Evolutionary conservation across 2,329 filamentous ascomycete genomes (phyloP), one percentile per base, ranked within the genome.

Genomic region (Xylariaceae sp.): DNA sequence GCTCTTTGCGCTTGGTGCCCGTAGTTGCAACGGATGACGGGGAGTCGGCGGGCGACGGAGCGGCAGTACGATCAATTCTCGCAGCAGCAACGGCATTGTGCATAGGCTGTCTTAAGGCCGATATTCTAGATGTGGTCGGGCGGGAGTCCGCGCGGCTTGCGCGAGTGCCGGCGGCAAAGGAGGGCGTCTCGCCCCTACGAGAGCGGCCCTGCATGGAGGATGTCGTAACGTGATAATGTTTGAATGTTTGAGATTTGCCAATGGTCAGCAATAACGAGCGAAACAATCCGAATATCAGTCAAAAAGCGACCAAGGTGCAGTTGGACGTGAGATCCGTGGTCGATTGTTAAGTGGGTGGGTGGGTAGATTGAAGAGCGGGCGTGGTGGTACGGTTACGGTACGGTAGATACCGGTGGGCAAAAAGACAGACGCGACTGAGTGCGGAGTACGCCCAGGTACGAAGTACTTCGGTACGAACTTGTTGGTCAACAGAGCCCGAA

Each of bases 1-100:
- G 83, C 63, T 94, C 89, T 71, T 96, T 96, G 66, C 92, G 85
- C 76, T 96, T 96, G 42, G 77, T 79, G 21, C 84, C 82, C 30
- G 79, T 72, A 47, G 79, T 77, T 26, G 80, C 72, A 30, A 78
- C 72, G 3, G 87, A 87, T 49, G 80, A 78, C 19, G 89, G 68
- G 7, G 88, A 89, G 43, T 84, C 83, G 55, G 87, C 81, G 5
- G 90, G 89, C 5, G 92, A 92, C 12, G 79, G 73, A 26, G 86
- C 76, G 44, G 75, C 72, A 41, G 65, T 66, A 19, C 73, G 70
- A 29, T 73, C 70, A 43, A 70, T 63, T 46, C 66, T 62, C 16
- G 65, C 54, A 29, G 67, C 65, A 19, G 46, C 39, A 32, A 59
- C 51, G 30, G 63, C 56, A 54, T 63, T 57, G 45, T 62, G 51